Base-by-base conservation (phyloP, 2,329 filamentous ascomycete genomes). In the Herpotrichia juniperi region DNA sequence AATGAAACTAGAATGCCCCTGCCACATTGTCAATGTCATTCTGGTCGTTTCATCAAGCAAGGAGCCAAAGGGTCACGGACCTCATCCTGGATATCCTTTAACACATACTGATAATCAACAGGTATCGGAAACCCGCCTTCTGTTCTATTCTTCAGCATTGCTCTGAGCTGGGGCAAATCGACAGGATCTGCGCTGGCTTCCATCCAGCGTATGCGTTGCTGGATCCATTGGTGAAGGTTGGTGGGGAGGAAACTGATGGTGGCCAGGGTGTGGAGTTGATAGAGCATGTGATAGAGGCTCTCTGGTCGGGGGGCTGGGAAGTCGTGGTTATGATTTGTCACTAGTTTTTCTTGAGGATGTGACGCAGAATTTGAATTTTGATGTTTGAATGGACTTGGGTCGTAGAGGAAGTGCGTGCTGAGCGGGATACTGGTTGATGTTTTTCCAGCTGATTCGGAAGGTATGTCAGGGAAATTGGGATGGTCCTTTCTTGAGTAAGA, bases 281-380 rank as follows among this genome's bases (percentile, higher is more conserved):
- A 57, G 2, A 62, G 54, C 1, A 67, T 53, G 42, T 66, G 59
- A 24, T 60, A 66, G 2, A 63, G 26, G 24, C 60, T 63, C 7
- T 46, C 42, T 24, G 48, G 28, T 16, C 44, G 35, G 8, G 28
- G 25, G 30, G 48, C n/a, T 7, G 44, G 26, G 16, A 46, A 17
- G 7, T 37, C 34, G 16, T n/a, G 16, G 30, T 3, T n/a, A 21
- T 21, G 32, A 14, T 37, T 37, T 21, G 14, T 26, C 7, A 16
- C 26, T 44, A 17, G 30, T 19, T 10, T 11, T 19, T 32, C 26
- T 22, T 25, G 28, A 25, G 5, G 21, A n/a, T 25, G n/a, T n/a
- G n/a, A n/a, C n/a, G 40, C 22, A 6, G 16, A 6, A 1, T 21
- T 35, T 39, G 10, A 32, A 43, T 9, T 31, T 50, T 37, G n/a